These are phyloP conservation scores for Diutina scorzettiae DNA, from an alignment of 1,139 yeast species.

Conservation along the genomic window DNA sequence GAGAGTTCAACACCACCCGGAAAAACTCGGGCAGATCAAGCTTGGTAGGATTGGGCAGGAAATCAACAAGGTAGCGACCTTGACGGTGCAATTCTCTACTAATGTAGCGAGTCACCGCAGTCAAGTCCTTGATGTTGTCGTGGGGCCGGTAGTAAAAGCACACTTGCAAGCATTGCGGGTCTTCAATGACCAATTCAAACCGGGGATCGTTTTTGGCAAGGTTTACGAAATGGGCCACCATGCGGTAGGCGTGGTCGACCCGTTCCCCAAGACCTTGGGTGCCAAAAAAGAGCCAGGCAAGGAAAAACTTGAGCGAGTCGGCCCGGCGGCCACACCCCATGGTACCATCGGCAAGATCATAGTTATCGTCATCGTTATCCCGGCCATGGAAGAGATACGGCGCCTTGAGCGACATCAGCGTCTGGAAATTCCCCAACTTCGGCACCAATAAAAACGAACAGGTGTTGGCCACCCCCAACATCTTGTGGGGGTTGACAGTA, in stretches of 20 bases:
- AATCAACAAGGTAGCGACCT: slow-evolving; percentile 66
- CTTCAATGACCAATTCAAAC: slow-evolving; percentile 41
- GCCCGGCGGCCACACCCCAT: slow-evolving; percentile 90
- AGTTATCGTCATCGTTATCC: slow-evolving; percentile 41
- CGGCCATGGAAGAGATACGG: slow-evolving; percentile 71
- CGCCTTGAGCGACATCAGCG: slow-evolving; percentile 66
- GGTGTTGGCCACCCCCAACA: slow-evolving; percentile 84
- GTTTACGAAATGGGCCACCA: slow-evolving; percentile 48
- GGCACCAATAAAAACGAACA: slow-evolving; percentile 74
- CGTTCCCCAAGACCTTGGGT: slow-evolving; percentile 41
- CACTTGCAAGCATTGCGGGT: slow-evolving; percentile 75
- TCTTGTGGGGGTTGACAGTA: slow-evolving; percentile 79
- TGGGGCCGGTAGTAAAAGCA: slow-evolving; percentile 64
- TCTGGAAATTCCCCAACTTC: slow-evolving; percentile 50
- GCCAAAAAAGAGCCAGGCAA: slow-evolving; percentile 80
- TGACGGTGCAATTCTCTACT: slow-evolving; percentile 48
- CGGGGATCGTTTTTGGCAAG: slow-evolving; percentile 22
- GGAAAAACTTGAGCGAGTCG: slow-evolving; percentile 66
- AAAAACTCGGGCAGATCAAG: slow-evolving; percentile 60
- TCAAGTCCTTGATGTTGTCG: slow-evolving; percentile 24
- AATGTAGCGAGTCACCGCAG: slow-evolving; percentile 50
- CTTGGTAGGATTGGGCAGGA: slow-evolving; percentile 60
- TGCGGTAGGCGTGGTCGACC: slow-evolving; percentile 59
- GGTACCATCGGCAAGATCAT: slow-evolving; percentile 80
- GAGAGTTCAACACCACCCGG: slow-evolving; percentile 76